Evolutionary conservation across 306 rosid genomes (phyloP), one percentile per base, ranked within the genome.

Genomic region (Myrica gale): DNA sequence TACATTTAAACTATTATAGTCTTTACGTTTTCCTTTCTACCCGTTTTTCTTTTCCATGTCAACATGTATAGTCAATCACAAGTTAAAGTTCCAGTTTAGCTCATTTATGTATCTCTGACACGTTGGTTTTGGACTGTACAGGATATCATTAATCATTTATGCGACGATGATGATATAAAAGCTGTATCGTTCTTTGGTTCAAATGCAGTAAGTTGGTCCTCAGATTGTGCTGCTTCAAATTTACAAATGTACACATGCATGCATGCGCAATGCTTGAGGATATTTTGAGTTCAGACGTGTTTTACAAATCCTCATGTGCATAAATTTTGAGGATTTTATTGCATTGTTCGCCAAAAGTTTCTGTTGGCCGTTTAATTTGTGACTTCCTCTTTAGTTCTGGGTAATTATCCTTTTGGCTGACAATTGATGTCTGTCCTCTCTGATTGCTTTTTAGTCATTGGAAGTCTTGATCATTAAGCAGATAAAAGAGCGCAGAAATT

Each of bases 101-200:
- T 74, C 54, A 76, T 60, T 23, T 10, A 51, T 69, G 37, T 53
- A 48, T 70, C 7, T 46, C 57, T 85, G 71, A 81, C 5, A 8
- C 60, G 12, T 43, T 13, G 69, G 57, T 76, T 70, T 71, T 65
- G 20, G 55, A 70, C 80, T 79, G 69, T 53, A 71, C 89, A 91
- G 93, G 93, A 89, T 45, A 69, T 87, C 62, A 80, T 86, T 58
- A 78, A 89, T 73, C 80, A 82, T 76, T 80, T 91, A 69, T 89
- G 96, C 52, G 90, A 89, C 72, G 93, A 91, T 39, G 90, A 83
- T 45, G 92, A 91, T 69, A 86, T 91, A 71, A 87, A 87, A 83
- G 93, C 92, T 45, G 80, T 91, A 71, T 87, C 93, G 6, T 84
- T 89, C 23, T 67, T 79, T 61, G 88, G 92, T 79, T 76, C 93